Evolutionary conservation across 1,139 yeast species (phyloP).

Genomic region (Meyerozyma carpophila): DNA sequence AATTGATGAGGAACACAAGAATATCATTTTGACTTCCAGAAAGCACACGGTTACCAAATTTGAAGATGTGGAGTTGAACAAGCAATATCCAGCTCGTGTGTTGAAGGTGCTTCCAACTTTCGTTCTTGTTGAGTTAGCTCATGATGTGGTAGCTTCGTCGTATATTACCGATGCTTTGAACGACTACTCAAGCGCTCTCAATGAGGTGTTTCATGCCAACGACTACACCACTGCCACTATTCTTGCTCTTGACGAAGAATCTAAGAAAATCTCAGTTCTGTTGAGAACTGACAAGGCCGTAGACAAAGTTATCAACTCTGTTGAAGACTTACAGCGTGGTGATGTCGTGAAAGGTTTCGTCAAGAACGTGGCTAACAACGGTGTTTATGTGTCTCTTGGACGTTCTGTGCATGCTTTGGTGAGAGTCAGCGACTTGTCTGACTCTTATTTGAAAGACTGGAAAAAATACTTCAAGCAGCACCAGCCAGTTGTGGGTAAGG

Average conservation of each 20-base stretch:
- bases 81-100: conserved; percentile 59
- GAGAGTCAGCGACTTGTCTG: conserved; percentile 76
- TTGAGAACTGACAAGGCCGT: conserved; percentile 49
- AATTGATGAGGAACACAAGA: conserved; percentile 49
- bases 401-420: conserved; percentile 73
- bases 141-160: conserved; percentile 57
- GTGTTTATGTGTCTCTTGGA: conserved; percentile 76
- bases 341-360: conserved; percentile 76
- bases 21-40: conserved; percentile 49
- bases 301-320: conserved; percentile 47
- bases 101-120: conserved; percentile 56
- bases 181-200: conserved; percentile 55
- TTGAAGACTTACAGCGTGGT: conserved; percentile 61
- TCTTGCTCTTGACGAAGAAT: conserved; percentile 48
- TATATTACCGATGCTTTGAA: conserved; percentile 75
- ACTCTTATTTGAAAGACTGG: conserved; percentile 82
- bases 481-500: conserved; percentile 75
- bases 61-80: conserved; percentile 54
- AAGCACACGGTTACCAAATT: conserved; percentile 32
- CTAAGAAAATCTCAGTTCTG: conserved; percentile 58
- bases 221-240: conserved; percentile 62
- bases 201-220: conserved; percentile 48
- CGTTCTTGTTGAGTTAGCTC: conserved; percentile 65
- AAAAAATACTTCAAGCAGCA: conserved; percentile 64
- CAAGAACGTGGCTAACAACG: conserved; percentile 68